Evolutionary conservation across 1,284 basidiomycete species (phyloP).

Genomic region (Anthracocystis walkeri): DNA sequence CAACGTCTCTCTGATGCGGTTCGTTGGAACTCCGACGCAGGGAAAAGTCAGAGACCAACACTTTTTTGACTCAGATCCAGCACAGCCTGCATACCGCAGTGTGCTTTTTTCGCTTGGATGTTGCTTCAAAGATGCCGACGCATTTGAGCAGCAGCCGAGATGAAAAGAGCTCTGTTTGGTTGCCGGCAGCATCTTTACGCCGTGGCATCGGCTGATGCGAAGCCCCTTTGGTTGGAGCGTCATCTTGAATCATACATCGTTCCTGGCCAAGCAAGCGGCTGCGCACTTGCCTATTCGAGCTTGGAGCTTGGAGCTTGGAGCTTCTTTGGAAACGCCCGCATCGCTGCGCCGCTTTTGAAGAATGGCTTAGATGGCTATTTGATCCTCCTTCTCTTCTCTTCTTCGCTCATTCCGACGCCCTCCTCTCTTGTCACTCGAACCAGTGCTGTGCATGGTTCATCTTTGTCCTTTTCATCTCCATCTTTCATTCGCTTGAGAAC

Average conservation of each 20-base stretch:
- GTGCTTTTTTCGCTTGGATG: conserved; percentile 3
- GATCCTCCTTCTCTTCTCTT: neutral
- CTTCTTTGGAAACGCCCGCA: too few species aligned
- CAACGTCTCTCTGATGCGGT: conserved; percentile 7
- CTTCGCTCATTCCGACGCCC: neutral
- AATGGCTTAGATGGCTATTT: too few species aligned
- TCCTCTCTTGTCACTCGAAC: neutral
- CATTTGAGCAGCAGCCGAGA: neutral
- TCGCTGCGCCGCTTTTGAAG: too few species aligned
- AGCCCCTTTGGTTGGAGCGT: neutral
- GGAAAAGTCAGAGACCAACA: conserved; percentile 17
- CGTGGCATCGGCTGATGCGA: neutral
- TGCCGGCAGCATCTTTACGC: neutral
- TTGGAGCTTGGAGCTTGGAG: neutral
- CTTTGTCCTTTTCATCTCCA: neutral
- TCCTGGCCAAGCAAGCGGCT: neutral
- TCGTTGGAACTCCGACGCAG: conserved; percentile 28
- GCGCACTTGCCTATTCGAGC: neutral
- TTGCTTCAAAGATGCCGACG: conserved; percentile 6
- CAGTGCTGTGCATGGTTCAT: conserved; percentile 20
- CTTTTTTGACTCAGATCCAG: conserved; percentile 3
- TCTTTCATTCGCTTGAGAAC: neutral
- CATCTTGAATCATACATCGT: conserved; percentile 2
- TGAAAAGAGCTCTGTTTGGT: neutral
- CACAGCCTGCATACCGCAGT: conserved; percentile 1